phyloP scores from a whole-genome alignment of 2,329 filamentous ascomycete genomes.

The Fusarium mexicanum region DNA sequence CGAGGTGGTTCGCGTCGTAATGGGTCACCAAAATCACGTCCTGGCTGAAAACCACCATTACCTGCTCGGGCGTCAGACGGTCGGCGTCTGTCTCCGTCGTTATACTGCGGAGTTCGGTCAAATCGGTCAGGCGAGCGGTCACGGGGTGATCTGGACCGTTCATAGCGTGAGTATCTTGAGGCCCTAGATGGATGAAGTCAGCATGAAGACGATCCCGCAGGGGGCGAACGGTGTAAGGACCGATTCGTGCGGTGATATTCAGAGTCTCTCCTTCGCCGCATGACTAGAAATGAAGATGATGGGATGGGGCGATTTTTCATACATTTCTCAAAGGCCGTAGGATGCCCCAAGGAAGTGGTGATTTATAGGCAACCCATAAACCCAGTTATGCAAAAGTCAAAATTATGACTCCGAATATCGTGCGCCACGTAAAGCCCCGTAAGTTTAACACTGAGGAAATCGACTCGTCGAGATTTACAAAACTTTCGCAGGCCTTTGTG shows the following conservation, averaged over 20 bases:
- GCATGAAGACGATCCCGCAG: background rate
- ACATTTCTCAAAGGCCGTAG: slow-evolving; percentile 37
- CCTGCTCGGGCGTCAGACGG: slow-evolving; percentile 69
- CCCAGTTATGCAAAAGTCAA: slow-evolving; percentile 8
- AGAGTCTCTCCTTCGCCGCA: background rate
- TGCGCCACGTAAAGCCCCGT: background rate
- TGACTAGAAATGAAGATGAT: background rate
- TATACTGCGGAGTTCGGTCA: slow-evolving; percentile 63
- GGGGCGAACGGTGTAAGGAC: background rate
- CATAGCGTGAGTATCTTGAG: slow-evolving; percentile 67
- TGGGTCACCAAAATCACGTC: slow-evolving; percentile 68
- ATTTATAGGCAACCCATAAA: slow-evolving; percentile 35
- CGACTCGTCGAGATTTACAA: background rate
- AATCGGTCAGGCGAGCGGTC: slow-evolving; percentile 77
- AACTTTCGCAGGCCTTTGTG: slow-evolving; percentile 18
- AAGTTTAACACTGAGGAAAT: background rate
- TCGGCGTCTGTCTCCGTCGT: slow-evolving; percentile 74
- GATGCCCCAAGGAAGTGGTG: slow-evolving; percentile 26
- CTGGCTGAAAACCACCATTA: slow-evolving; percentile 67
- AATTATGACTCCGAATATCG: background rate
- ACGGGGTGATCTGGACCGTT: slow-evolving; percentile 71
- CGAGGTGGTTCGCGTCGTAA: slow-evolving; percentile 76
- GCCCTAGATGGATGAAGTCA: slow-evolving; percentile 57
- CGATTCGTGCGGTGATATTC: background rate
- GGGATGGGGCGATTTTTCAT: slow-evolving; percentile 11